Conservation (phyloP, 495 filamentous ascomycete species). For the Penicillium samsonianum region DNA sequence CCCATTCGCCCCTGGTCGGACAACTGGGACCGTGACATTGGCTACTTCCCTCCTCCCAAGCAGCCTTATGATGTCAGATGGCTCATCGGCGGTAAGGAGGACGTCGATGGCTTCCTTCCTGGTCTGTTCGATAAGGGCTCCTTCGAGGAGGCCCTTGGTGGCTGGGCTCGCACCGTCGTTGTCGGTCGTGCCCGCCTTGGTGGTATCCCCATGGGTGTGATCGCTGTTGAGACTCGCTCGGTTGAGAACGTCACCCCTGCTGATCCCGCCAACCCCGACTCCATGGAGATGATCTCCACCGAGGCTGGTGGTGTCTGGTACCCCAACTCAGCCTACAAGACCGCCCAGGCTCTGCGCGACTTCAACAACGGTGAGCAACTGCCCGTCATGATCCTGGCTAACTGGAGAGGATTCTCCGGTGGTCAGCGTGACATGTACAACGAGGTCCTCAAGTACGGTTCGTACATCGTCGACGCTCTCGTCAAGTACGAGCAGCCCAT, state of each 20-base stretch:
- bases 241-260: conserved; percentile 97
- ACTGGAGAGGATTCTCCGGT: conserved; percentile 99
- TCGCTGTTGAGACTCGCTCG: conserved; percentile 91
- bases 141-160: conserved; percentile 94
- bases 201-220: conserved; percentile 98
- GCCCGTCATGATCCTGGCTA: conserved; percentile 97
- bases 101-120: conserved; percentile 80
- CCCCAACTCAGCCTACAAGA: conserved; percentile 99
- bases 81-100: conserved; percentile 88
- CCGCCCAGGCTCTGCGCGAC: conserved; percentile 95
- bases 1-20: conserved; percentile 85
- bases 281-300: conserved; percentile 86
- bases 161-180: conserved; percentile 96
- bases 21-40: conserved; percentile 88
- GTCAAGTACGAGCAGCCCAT: conserved; percentile 98
- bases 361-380: conserved; percentile 99
- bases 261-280: conserved; percentile 98
- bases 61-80: conserved; percentile 91
- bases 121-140: conserved; percentile 96
- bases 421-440: conserved; percentile 99
- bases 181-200: conserved; percentile 95
- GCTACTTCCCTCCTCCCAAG: conserved; percentile 81
- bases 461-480: conserved; percentile 96
- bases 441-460: conserved; percentile 98
- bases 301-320: conserved; percentile 99